Base-by-base conservation (phyloP, 176 grass and related monocot species). In the Aechmea fasciata region DNA sequence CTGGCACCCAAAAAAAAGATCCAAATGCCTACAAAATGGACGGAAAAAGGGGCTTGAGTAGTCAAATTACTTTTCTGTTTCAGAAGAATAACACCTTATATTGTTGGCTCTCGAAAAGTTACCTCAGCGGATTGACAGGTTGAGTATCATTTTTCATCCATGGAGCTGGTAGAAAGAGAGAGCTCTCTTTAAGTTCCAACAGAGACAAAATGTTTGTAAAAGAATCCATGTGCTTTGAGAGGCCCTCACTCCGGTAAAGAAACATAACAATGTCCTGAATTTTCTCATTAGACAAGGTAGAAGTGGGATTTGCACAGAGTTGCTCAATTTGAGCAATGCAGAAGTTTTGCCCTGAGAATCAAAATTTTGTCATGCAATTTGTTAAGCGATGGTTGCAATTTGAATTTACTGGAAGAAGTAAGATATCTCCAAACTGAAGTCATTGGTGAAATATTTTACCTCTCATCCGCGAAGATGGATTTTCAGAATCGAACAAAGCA, bases 181-280 rank as follows among this genome's bases (percentile, higher is more conserved):
- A 66, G 68, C 18, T 75, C 61, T 84, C 86, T 51, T 87, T 85
- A 17, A 79, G 68, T 62, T 87, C 85, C 51, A 92, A 76, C 61
- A 87, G 68, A 78, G 89, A 90, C 20, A 92, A 51, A 75, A 92
- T 81, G 52, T 75, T 90, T 67, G 79, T 88, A 69, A 87, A 83
- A 68, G 73, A 87, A 66, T 97, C 86, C 57, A 86, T 81, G 69
- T 87, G 71, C 73, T 90, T 90, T 63, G 86, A 89, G 62, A 84
- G 82, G 53, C 79, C 93, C 67, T 92, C 79, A 55, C 75, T 87
- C 69, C 66, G 84, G 67, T 85, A 85, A 83, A 96, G 73, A 83
- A 92, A 92, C 86, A 87, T 41, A 66, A 73, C 77, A 90, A 97
- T 92, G 22, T 97, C 93, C 48, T 97, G 93, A 68, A 97, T 97